These are phyloP conservation scores for Carex arenaria DNA, from an alignment of 202 grass and related monocot species.

Conservation along the genomic window DNA sequence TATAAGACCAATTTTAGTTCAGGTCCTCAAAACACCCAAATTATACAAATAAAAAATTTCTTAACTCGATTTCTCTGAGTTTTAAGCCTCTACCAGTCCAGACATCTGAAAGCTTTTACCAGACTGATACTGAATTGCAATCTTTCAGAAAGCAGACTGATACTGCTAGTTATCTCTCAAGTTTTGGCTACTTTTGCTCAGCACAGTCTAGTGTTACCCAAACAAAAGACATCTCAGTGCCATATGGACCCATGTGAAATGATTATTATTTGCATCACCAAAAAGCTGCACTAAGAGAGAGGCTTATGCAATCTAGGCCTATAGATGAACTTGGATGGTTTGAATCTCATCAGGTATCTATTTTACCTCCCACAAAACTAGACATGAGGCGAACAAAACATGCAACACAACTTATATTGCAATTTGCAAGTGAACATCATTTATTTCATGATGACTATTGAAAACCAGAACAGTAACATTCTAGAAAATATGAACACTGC, in stretches of 20 bases:
- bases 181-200: neutral
- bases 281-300: neutral
- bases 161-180: neutral
- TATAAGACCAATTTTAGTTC: neutral
- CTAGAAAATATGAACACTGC: neutral
- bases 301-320: neutral
- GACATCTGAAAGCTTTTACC: neutral
- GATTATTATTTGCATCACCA: neutral
- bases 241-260: neutral
- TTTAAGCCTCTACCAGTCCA: neutral
- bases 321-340: neutral
- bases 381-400: neutral
- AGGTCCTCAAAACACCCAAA: neutral
- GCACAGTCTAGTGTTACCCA: neutral
- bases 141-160: neutral
- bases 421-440: neutral
- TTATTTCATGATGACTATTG: neutral
- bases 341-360: neutral
- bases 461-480: neutral
- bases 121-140: neutral
- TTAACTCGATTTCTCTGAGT: neutral
- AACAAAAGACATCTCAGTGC: neutral
- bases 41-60: neutral
- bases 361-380: neutral
- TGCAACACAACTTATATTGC: neutral